A percentile compares a stretch with the other conserved stretches of the same genome.
These are phyloP conservation scores for Casaregolazyma lundiana DNA, from an alignment of 1,139 yeast species.

Conservation along the genomic window DNA sequence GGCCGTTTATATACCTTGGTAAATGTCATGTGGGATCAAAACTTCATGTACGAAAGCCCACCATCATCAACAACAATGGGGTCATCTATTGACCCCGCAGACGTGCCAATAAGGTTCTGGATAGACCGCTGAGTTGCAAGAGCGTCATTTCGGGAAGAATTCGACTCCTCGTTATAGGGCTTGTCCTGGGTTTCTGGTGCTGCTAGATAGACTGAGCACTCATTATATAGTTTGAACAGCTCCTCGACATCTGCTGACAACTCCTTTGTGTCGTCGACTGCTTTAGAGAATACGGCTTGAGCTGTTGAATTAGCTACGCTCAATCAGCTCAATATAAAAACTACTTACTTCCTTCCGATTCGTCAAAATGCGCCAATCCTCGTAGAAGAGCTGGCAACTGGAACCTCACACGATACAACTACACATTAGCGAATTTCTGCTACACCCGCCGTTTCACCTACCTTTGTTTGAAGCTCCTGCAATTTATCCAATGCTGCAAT, in stretches of 20 bases:
- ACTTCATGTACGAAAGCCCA: constrained; percentile 3
- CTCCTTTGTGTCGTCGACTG: constrained; percentile 8
- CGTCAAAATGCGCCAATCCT: constrained; percentile 10
- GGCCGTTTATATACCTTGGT: not conserved
- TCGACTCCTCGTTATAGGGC: not conserved
- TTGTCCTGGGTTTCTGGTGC: constrained; percentile 4
- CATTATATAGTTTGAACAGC: constrained; percentile 4
- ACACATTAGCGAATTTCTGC: not conserved
- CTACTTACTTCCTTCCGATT: constrained; percentile 6
- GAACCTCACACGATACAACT: constrained; percentile 8
- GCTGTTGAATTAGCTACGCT: not conserved
- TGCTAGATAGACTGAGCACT: constrained; percentile 5
- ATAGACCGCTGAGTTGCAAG: constrained; percentile 10
- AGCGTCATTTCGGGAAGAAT: constrained; percentile 6
- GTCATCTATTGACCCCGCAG: constrained; percentile 4
- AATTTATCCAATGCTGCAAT: constrained; percentile 5
- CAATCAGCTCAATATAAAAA: not conserved
- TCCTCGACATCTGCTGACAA: constrained; percentile 7
- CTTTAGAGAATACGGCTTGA: constrained; percentile 3
- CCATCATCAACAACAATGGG: constrained; percentile 10
- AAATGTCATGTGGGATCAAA: not conserved
- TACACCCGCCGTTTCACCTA: not conserved
- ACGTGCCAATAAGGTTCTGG: constrained; percentile 10
- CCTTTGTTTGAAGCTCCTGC: constrained; percentile 7
- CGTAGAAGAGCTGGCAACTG: constrained; percentile 8